phyloP scores from a whole-genome alignment of 192 early-diverging fungal genomes.

The Coemansia sp. region DNA sequence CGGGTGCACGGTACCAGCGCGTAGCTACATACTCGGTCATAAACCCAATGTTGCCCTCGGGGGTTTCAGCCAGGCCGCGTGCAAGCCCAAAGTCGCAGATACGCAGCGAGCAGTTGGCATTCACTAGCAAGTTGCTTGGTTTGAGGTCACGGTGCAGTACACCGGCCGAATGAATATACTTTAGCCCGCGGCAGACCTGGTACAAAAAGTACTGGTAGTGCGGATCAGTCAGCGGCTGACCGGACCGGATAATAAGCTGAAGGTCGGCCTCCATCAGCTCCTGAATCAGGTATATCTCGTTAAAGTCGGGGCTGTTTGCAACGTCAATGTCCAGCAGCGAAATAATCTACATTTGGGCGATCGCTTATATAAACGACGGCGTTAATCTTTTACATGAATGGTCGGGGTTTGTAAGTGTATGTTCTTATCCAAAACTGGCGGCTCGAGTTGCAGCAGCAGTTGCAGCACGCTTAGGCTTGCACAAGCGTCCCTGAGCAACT shows the following conservation, averaged over 20 bases:
- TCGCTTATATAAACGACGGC: background rate
- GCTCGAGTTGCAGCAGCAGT: background rate
- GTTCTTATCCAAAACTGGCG: background rate
- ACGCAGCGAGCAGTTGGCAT: conserved; percentile 89
- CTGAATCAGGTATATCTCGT: conserved; percentile 95
- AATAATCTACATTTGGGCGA: conserved; percentile 69
- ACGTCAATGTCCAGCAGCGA: conserved; percentile 90
- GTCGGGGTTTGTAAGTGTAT: too few species aligned
- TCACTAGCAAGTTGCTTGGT: conserved; percentile 86
- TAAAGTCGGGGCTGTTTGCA: conserved; percentile 79
- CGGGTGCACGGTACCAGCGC: conserved; percentile 98
- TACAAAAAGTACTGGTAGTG: conserved; percentile 99
- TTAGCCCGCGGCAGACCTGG: conserved; percentile 94
- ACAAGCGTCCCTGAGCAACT: background rate
- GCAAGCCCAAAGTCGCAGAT: conserved; percentile 99
- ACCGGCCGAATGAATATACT: conserved; percentile 98
- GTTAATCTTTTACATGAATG: too few species aligned
- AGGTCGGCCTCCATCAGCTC: conserved; percentile 99
- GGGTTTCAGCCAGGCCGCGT: conserved; percentile 81
- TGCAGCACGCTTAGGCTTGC: background rate
- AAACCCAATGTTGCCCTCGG: conserved; percentile 82
- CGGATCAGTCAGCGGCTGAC: conserved; percentile 89
- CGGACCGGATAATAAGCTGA: conserved; percentile 92
- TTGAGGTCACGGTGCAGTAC: conserved; percentile 98
- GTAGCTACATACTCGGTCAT: conserved; percentile 99